These are phyloP conservation scores for Cymbopogon flexuosus DNA, from an alignment of 202 grass and related monocot genomes.

Conservation along the genomic window DNA sequence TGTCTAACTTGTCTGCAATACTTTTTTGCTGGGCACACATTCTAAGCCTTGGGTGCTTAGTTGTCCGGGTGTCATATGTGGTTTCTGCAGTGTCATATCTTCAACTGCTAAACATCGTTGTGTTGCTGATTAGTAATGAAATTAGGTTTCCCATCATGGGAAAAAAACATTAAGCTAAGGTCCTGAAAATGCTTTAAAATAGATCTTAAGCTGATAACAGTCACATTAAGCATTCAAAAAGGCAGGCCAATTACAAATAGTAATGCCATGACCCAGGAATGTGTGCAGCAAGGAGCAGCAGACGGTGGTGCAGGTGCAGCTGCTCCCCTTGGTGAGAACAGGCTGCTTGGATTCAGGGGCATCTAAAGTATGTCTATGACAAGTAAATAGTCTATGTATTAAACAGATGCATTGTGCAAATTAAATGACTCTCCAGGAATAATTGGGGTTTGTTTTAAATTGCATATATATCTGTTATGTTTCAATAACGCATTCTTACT, in stretches of 20 bases:
- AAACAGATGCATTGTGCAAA: not conserved
- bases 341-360: not conserved
- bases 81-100: not conserved
- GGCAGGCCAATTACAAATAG: not conserved
- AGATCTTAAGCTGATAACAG: not conserved
- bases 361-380: not conserved
- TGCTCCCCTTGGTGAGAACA: not conserved
- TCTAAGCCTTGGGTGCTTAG: not conserved
- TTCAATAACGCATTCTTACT: constrained; percentile 48
- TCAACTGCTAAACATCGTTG: not conserved
- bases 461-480: constrained; percentile 4
- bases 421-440: constrained; percentile 8
- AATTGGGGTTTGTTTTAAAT: constrained; percentile 6
- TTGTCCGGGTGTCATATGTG: not conserved
- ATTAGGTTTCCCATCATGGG: not conserved
- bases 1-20: not conserved
- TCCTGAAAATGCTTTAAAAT: not conserved
- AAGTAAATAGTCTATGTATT: not conserved
- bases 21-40: too few species aligned
- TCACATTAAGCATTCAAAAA: not conserved
- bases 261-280: not conserved
- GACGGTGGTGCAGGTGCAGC: not conserved
- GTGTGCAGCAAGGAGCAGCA: not conserved
- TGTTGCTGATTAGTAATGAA: not conserved
- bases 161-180: not conserved